phyloP scores from a whole-genome alignment of 164 flowering plant genomes.

The Nymphaea colorata region DNA sequence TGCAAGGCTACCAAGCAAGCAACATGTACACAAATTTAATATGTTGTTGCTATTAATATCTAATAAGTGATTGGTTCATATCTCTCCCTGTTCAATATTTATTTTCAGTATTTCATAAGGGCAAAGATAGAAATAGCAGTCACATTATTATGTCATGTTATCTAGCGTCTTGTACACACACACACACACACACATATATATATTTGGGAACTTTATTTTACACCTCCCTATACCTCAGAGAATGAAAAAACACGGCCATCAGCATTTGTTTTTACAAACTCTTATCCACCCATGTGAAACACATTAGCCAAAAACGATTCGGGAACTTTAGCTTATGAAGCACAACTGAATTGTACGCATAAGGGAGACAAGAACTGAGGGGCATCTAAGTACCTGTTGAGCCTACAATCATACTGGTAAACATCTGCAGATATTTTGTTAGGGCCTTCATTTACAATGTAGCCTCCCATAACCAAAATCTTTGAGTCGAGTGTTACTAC shows the following conservation, averaged over 20 bases:
- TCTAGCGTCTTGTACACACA: too few species aligned
- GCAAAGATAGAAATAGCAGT: background rate
- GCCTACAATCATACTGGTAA: constrained; percentile 78
- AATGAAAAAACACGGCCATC: background rate
- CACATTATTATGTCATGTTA: too few species aligned
- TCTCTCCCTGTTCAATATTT: too few species aligned
- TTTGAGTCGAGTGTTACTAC: constrained; percentile 76
- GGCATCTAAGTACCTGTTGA: constrained; percentile 50
- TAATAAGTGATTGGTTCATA: too few species aligned
- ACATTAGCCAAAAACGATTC: too few species aligned
- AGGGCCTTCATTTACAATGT: constrained; percentile 24
- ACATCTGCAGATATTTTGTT: constrained; percentile 54
- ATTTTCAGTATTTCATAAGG: too few species aligned
- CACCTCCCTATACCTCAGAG: too few species aligned
- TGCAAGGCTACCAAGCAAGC: too few species aligned
- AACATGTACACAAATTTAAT: too few species aligned
- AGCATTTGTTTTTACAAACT: background rate
- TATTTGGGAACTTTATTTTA: background rate
- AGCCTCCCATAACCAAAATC: constrained; percentile 79
- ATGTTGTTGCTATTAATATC: too few species aligned
- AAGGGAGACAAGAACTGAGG: background rate
- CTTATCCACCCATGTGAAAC: background rate
- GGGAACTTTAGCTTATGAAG: background rate
- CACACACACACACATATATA: background rate
- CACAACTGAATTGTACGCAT: background rate